These are phyloP conservation scores for Balansia obtecta DNA, from an alignment of 2,329 filamentous ascomycete genomes.

Conservation along the genomic window DNA sequence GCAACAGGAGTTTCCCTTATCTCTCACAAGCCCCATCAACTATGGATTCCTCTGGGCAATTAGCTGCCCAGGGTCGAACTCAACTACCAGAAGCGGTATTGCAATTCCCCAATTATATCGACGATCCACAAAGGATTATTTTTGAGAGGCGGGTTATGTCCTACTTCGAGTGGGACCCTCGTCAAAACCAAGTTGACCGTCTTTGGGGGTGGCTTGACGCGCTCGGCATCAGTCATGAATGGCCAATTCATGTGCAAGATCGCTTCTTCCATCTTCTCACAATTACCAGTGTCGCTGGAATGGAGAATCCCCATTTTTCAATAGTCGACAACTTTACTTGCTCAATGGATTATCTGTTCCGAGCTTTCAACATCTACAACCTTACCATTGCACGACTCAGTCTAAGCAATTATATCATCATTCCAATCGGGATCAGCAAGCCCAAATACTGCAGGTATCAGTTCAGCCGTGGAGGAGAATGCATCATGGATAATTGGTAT, in stretches of 20 bases:
- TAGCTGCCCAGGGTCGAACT: neutral
- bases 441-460: neutral
- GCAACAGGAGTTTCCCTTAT: neutral
- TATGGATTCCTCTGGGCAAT: neutral
- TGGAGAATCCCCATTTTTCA: neutral
- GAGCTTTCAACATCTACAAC: neutral
- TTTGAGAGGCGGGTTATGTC: neutral
- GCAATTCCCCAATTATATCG: neutral
- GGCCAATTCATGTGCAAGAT: neutral
- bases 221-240: neutral
- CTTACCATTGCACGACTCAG: neutral
- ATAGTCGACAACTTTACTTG: neutral
- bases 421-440: neutral
- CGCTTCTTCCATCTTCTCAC: neutral
- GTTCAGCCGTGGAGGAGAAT: neutral
- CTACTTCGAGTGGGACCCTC: neutral
- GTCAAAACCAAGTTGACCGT: neutral
- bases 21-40: neutral
- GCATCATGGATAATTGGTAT: neutral
- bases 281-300: neutral
- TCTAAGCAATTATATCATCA: neutral
- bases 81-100: neutral
- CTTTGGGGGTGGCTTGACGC: neutral
- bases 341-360: neutral
- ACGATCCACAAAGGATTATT: neutral